These are phyloP conservation scores for Cornus suecica DNA, from an alignment of 148 eudicot genomes.

Conservation along the genomic window DNA sequence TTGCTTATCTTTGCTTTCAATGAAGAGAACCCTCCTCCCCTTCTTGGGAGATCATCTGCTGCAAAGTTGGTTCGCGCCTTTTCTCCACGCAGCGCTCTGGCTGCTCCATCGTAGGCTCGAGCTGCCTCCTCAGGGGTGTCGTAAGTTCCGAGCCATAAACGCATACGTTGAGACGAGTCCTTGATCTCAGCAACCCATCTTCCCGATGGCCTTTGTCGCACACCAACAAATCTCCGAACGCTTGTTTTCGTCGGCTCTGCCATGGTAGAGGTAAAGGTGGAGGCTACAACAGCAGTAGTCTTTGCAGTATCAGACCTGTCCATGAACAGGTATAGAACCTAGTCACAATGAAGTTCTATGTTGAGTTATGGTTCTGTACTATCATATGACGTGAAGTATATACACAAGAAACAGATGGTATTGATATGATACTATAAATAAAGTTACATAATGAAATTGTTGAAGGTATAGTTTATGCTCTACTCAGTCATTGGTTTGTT, in stretches of 20 bases:
- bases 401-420: background rate
- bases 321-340: slow-evolving; percentile 8
- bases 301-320: slow-evolving; percentile 22
- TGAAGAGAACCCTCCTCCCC: slow-evolving; percentile 47
- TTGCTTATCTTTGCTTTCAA: slow-evolving; percentile 42
- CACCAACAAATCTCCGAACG: slow-evolving; percentile 36
- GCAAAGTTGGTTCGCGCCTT: slow-evolving; percentile 49
- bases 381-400: slow-evolving; percentile 2
- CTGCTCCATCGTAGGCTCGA: slow-evolving; percentile 51
- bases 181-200: slow-evolving; percentile 62
- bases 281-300: background rate
- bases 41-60: no score
- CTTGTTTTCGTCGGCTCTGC: slow-evolving; percentile 18
- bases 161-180: slow-evolving; percentile 45
- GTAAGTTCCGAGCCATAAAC: slow-evolving; percentile 56
- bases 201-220: slow-evolving; percentile 51
- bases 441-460: background rate
- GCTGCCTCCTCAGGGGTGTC: slow-evolving; percentile 59
- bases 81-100: slow-evolving; percentile 50
- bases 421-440: slow-evolving; percentile 4
- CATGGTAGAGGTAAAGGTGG: slow-evolving; percentile 9
- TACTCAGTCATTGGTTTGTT: slow-evolving; percentile 21
- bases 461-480: slow-evolving; percentile 1
- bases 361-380: background rate
- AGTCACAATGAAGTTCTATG: background rate